Conservation (phyloP, 768 basidiomycete genomes). For the Flagelloscypha sp. region DNA sequence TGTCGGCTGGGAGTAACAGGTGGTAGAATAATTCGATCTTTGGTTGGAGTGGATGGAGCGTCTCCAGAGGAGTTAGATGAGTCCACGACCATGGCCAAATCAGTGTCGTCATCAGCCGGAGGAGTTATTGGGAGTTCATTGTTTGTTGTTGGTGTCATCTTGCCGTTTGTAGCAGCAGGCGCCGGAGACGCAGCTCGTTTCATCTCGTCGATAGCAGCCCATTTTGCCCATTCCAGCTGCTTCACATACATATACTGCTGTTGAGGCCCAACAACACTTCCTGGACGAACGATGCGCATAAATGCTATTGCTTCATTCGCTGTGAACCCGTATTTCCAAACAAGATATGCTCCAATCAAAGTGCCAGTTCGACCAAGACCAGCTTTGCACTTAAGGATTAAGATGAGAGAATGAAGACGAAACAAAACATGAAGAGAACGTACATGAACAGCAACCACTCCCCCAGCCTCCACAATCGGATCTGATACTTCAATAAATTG, state of each 20-base stretch:
- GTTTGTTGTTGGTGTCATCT: conserved; percentile 77
- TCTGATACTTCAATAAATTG: conserved; percentile 86
- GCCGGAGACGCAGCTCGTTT: conserved; percentile 25
- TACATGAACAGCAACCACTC: conserved; percentile 85
- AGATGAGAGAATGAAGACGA: conserved; percentile 9
- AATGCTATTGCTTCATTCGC: conserved; percentile 94
- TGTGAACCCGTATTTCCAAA: conserved; percentile 98
- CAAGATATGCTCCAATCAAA: conserved; percentile 93
- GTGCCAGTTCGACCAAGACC: conserved; percentile 95
- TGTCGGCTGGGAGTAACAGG: conserved; percentile 81
- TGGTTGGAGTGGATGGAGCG: conserved; percentile 19
- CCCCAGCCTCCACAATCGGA: conserved; percentile 63
- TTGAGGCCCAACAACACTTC: conserved; percentile 86
- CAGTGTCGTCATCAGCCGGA: conserved; percentile 37
- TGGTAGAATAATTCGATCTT: conserved; percentile 46
- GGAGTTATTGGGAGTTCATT: conserved; percentile 56
- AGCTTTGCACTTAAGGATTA: conserved; percentile 72
- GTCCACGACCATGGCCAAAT: too few relatives aligned
- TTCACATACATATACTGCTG: conserved; percentile 95
- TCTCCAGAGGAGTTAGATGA: conserved; percentile 20
- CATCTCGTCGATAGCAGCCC: conserved; percentile 82
- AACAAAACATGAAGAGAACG: conserved; percentile 20
- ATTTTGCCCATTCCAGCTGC: conserved; percentile 89
- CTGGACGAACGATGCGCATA: conserved; percentile 96
- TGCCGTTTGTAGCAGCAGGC: conserved; percentile 48